Base-by-base conservation (phyloP, 257 asterid genomes). In the Salvia hispanica region DNA sequence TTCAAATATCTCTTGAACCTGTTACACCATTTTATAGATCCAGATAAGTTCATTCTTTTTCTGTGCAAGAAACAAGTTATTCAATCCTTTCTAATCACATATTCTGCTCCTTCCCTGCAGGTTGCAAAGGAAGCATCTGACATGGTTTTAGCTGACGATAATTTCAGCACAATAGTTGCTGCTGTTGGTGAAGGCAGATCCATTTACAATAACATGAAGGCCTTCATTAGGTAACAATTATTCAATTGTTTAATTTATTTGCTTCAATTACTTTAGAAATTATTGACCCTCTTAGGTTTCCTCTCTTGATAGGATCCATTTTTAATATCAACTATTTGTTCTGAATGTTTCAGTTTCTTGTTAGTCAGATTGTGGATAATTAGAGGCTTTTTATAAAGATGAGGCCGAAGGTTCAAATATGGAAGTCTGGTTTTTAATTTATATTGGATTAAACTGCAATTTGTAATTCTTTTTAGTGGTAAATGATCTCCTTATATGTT, bases 71-170 rank as follows among this genome's bases (percentile, higher is more conserved):
- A 46, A 36, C 16, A 47, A 43, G 11, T 48, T 28, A 3, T 54
- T 43, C 44, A 7, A 12, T 33, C 18, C 36, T 37, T 68, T 56
- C 51, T 45, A n/a, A 37, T 51, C 18, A 15, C 63, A 59, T 5
- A 36, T 15, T 46, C 55, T 62, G 42, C 9, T 64, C 60, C 40
- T 65, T 28, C 54, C 50, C 0, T 66, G 69, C 56, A 94, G 99
- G 99, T 94, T 69, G 99, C 99, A 66, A 94, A 88, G 82, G 99
- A 94, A 83, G 99, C 97, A 59, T 85, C 99, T 46, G 99, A 94
- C 85, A 94, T 94, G 99, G 97, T 94, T 72, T 77, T 94, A 68
- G 98, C 99, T 10, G 99, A 94, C 70, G 99, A 94, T 75, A 94
- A 94, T 73, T 94, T 94, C 81, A 87, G 95, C 81, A 84, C 99